Evolutionary conservation across 352 stramenopile species (phyloP).

Genomic region (Globisporangium splendens): DNA sequence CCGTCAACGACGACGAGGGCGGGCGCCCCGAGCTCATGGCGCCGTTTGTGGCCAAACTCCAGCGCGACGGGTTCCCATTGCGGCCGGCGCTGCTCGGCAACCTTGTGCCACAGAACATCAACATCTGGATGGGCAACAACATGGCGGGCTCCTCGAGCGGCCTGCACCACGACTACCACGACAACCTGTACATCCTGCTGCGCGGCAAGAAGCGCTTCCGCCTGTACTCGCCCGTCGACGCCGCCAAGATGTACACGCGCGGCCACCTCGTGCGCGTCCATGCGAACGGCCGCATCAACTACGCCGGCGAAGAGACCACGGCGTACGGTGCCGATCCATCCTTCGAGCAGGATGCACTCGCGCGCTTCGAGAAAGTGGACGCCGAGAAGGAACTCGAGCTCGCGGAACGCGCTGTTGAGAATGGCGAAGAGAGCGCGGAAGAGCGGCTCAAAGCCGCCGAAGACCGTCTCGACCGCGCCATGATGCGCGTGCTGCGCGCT

Average conservation of each 20-base stretch:
- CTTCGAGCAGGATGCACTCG: slow-evolving; percentile 49
- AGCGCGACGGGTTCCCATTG: slow-evolving; percentile 74
- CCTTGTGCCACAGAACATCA: slow-evolving; percentile 93
- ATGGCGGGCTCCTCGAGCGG: slow-evolving; percentile 82
- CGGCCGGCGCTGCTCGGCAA: slow-evolving; percentile 78
- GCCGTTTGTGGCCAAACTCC: slow-evolving; percentile 73
- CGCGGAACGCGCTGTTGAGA: slow-evolving; percentile 52
- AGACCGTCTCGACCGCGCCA: slow-evolving; percentile 56
- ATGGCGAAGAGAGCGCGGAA: slow-evolving; percentile 42
- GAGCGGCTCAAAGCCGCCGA: slow-evolving; percentile 55
- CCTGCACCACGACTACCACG: slow-evolving; percentile 98
- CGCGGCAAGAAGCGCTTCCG: slow-evolving; percentile 93
- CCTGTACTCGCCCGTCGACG: slow-evolving; percentile 89
- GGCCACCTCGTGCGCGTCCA: slow-evolving; percentile 87
- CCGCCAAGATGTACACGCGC: slow-evolving; percentile 90
- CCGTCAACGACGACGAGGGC: slow-evolving; percentile 49
- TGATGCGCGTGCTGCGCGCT: slow-evolving; percentile 74
- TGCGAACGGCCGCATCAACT: slow-evolving; percentile 95
- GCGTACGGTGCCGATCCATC: slow-evolving; percentile 69
- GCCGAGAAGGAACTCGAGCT: slow-evolving; percentile 57
- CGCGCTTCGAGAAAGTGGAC: slow-evolving; percentile 54
- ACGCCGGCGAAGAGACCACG: slow-evolving; percentile 83
- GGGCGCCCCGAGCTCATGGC: slow-evolving; percentile 83
- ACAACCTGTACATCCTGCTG: slow-evolving; percentile 98
- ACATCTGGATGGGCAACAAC: slow-evolving; percentile 96